These are phyloP conservation scores for Citrus trifoliata DNA, from an alignment of 345 rosid species.

Conservation along the genomic window DNA sequence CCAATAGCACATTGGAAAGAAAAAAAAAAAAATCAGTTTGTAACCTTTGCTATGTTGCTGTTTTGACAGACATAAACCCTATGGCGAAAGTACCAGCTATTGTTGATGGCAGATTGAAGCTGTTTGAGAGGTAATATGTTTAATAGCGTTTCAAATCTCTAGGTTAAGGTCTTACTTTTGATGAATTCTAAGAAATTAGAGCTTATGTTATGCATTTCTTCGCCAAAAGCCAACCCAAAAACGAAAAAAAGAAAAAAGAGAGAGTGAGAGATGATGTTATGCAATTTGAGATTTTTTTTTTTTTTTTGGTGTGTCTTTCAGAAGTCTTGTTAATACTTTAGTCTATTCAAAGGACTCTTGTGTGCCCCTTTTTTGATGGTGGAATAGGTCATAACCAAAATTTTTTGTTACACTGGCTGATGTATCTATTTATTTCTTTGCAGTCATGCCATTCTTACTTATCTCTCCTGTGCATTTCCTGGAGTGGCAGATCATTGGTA, in stretches of 20 bases:
- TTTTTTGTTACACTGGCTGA: background rate
- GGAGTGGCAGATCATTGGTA: constrained; percentile 88
- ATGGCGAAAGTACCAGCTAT: constrained; percentile 66
- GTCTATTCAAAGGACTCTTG: background rate
- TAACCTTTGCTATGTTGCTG: constrained; percentile 8
- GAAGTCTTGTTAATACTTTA: background rate
- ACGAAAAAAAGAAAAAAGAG: too few species aligned
- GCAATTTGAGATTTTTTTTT: background rate
- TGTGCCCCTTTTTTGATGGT: background rate
- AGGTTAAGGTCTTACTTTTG: background rate
- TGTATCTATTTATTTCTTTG: constrained; percentile 17
- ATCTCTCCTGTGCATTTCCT: constrained; percentile 71
- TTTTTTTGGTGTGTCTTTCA: too few species aligned
- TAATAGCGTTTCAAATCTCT: background rate
- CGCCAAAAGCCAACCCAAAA: too few species aligned
- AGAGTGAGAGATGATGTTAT: too few species aligned
- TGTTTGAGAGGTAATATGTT: constrained; percentile 67
- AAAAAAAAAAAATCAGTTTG: background rate
- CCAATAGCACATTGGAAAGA: background rate
- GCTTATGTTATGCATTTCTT: background rate
- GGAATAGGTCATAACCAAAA: background rate
- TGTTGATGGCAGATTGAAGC: constrained; percentile 74
- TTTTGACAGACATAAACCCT: constrained; percentile 66
- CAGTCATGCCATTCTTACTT: constrained; percentile 86
- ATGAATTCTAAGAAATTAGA: background rate